These are phyloP conservation scores for Picochlorum sp. DNA, from an alignment of 139 green algal genomes.

Conservation along the genomic window DNA sequence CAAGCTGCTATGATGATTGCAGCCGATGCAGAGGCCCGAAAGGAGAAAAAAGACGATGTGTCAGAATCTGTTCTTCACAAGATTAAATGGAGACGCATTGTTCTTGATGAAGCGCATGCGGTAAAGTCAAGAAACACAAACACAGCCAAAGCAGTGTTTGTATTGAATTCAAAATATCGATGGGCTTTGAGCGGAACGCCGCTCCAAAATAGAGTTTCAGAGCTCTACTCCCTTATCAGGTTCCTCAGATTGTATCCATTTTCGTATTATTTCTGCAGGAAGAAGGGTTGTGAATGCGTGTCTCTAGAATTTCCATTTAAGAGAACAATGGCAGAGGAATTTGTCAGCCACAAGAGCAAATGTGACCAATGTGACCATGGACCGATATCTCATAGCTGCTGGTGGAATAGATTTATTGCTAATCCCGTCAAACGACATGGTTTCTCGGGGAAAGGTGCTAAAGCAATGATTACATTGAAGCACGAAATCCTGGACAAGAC, in stretches of 20 bases:
- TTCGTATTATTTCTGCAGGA: constrained; percentile 86
- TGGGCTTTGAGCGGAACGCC: constrained; percentile 79
- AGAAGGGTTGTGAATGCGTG: constrained; percentile 32
- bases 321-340: constrained; percentile 1
- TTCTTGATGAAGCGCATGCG: constrained; percentile 83
- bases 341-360: not conserved
- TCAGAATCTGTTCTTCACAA: constrained; percentile 21
- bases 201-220: constrained; percentile 78
- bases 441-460: constrained; percentile 44
- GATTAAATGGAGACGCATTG: constrained; percentile 69
- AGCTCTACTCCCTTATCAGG: constrained; percentile 86
- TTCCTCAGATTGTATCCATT: constrained; percentile 83
- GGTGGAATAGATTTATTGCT: constrained; percentile 56
- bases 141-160: constrained; percentile 78
- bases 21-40: not conserved
- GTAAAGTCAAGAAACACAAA: constrained; percentile 79
- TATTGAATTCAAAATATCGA: constrained; percentile 47
- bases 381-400: constrained; percentile 65
- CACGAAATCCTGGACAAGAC: constrained; percentile 50
- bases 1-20: constrained; percentile 35
- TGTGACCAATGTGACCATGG: constrained; percentile 28
- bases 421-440: constrained; percentile 62
- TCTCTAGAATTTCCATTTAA: constrained; percentile 61
- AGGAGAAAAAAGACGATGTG: not conserved
- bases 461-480: constrained; percentile 63